Conservation (phyloP, 1,139 yeast genomes). For the Debaryomyces sp. region DNA sequence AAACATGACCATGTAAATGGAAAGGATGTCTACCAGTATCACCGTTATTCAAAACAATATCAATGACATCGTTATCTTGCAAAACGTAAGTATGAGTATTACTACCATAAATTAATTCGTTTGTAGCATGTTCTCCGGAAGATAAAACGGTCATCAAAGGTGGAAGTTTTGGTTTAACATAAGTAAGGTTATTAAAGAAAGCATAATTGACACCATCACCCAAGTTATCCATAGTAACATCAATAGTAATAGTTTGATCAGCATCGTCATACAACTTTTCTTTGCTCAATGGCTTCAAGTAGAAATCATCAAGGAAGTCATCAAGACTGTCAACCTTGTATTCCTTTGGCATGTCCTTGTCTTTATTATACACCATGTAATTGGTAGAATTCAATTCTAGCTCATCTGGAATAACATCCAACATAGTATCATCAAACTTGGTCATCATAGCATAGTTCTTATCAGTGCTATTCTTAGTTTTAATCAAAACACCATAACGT, state of each 20-base stretch:
- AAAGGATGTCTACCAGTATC: conserved; percentile 94
- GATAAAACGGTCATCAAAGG: conserved; percentile 61
- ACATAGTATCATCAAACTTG: conserved; percentile 63
- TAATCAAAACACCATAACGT: conserved; percentile 63
- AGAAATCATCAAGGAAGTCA: conserved; percentile 57
- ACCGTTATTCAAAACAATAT: conserved; percentile 68
- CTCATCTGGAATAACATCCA: conserved; percentile 61
- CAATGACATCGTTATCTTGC: conserved; percentile 64
- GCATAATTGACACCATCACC: conserved; percentile 78
- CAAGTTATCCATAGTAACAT: conserved; percentile 66
- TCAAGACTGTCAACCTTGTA: conserved; percentile 26
- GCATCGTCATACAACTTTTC: conserved; percentile 54
- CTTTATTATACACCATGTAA: conserved; percentile 51
- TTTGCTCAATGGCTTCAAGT: conserved; percentile 48
- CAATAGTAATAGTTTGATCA: conserved; percentile 60
- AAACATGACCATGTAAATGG: conserved; percentile 86
- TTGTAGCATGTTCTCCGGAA: conserved; percentile 47
- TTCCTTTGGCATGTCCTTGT: conserved; percentile 27
- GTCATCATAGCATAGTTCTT: conserved; percentile 66
- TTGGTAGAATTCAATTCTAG: conserved; percentile 57
- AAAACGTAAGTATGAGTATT: conserved; percentile 66
- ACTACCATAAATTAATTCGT: conserved; percentile 62
- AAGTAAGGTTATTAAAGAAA: conserved; percentile 69
- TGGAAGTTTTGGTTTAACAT: conserved; percentile 66
- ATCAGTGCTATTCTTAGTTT: conserved; percentile 48